These are phyloP conservation scores for Sanghuangporus baumii DNA, from an alignment of 1,284 basidiomycete genomes.

Conservation along the genomic window DNA sequence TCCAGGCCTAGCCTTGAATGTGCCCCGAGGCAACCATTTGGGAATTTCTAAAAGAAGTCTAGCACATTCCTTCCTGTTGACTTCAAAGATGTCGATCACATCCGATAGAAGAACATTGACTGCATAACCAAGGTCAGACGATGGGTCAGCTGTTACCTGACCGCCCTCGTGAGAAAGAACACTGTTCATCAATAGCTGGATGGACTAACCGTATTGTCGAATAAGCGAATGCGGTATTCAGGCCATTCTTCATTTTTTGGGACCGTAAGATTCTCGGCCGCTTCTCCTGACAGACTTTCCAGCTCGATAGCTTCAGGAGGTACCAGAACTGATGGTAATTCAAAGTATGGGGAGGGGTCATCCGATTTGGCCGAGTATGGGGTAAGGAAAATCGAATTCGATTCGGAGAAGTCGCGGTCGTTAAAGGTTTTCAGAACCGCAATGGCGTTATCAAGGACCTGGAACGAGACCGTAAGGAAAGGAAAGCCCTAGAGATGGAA, in stretches of 20 bases:
- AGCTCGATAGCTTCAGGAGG: constrained; percentile 84
- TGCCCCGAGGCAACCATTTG: constrained; percentile 78
- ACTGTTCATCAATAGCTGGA: not conserved
- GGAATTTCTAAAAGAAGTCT: constrained; percentile 83
- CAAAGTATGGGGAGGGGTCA: constrained; percentile 48
- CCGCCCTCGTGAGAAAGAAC: constrained; percentile 1
- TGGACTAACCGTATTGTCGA: constrained; percentile 67
- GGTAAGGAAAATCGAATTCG: constrained; percentile 54
- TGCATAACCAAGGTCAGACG: constrained; percentile 72
- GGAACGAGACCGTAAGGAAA: not conserved
- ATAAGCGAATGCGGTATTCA: constrained; percentile 65
- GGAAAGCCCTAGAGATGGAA: no score
- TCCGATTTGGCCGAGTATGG: constrained; percentile 54
- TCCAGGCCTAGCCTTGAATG: constrained; percentile 73
- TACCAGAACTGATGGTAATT: constrained; percentile 74
- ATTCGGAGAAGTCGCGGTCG: constrained; percentile 49
- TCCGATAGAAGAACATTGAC: constrained; percentile 79
- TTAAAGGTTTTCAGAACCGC: constrained; percentile 49
- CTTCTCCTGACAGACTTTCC: constrained; percentile 59
- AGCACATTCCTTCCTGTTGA: constrained; percentile 95
- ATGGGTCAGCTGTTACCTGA: constrained; percentile 75
- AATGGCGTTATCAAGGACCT: constrained; percentile 65
- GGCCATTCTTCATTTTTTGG: constrained; percentile 75
- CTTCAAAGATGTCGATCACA: constrained; percentile 87
- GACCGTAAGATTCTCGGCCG: constrained; percentile 53